Evolutionary conservation across 495 filamentous ascomycete genomes (phyloP).

Genomic region (Hypoxylon trugodes): DNA sequence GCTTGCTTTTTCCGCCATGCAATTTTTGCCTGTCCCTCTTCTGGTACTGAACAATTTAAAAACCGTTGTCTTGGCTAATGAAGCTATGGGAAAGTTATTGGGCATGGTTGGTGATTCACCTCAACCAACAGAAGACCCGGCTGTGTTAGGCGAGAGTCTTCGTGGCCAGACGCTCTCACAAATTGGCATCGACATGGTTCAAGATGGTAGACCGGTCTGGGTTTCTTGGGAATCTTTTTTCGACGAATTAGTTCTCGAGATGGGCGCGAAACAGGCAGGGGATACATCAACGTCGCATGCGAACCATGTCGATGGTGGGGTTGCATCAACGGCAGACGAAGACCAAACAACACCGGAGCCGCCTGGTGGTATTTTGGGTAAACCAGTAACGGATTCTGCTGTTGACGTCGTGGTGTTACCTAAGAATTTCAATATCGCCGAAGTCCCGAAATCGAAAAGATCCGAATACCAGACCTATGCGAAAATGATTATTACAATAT

Average conservation of each 20-base stretch:
- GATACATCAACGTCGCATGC: background rate
- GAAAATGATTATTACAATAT: slow-evolving; percentile 74
- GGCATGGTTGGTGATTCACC: slow-evolving; percentile 53
- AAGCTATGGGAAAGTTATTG: slow-evolving; percentile 72
- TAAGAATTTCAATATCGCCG: slow-evolving; percentile 35
- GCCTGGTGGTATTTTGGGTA: slow-evolving; percentile 9
- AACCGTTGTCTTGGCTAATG: slow-evolving; percentile 73
- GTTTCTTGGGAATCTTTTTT: slow-evolving; percentile 64
- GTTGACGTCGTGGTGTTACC: slow-evolving; percentile 65
- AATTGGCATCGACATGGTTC: slow-evolving; percentile 68
- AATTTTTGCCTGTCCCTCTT: slow-evolving; percentile 73
- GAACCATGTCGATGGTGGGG: slow-evolving; percentile 23
- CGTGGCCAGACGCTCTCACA: slow-evolving; percentile 65
- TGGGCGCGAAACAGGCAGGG: slow-evolving; percentile 42
- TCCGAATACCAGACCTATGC: slow-evolving; percentile 57
- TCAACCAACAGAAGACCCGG: slow-evolving; percentile 37
- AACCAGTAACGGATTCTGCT: slow-evolving; percentile 54
- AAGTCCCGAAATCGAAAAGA: slow-evolving; percentile 44
- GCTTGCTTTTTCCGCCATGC: slow-evolving; percentile 68
- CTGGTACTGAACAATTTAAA: slow-evolving; percentile 69
- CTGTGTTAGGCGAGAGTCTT: slow-evolving; percentile 52
- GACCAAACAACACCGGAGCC: slow-evolving; percentile 5
- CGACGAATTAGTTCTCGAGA: slow-evolving; percentile 58
- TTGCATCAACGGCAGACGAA: slow-evolving; percentile 25
- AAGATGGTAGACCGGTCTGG: slow-evolving; percentile 63